Conservation (phyloP, 371 early-diverging fungal species). For the Apophysomyces ossiformis region DNA sequence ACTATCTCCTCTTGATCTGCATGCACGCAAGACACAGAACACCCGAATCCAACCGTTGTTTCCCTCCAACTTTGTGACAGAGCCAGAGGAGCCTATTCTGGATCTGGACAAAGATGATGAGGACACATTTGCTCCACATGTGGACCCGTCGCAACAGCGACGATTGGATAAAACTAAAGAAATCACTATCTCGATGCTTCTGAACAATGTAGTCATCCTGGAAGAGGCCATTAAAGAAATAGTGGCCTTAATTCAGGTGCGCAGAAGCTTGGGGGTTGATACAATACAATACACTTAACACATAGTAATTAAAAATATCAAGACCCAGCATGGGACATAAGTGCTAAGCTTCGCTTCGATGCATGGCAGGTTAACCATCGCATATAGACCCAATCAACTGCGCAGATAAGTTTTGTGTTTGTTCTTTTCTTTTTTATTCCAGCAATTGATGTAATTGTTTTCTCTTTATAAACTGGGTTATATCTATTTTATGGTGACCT, state of each 20-base stretch:
- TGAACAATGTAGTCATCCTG: constrained; percentile 84
- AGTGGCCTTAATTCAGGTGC: constrained; percentile 78
- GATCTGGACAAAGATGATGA: constrained; percentile 36
- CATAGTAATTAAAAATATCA: too few relatives aligned
- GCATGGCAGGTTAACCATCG: too few relatives aligned
- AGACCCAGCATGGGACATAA: too few relatives aligned
- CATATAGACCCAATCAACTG: too few relatives aligned
- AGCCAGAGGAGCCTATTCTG: constrained; percentile 29
- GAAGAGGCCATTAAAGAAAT: constrained; percentile 89
- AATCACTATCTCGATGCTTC: constrained; percentile 60
- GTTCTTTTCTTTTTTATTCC: too few relatives aligned
- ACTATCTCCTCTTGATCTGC: constrained; percentile 24
- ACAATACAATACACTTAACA: constrained; percentile 38
- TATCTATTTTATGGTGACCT: constrained; percentile 5
- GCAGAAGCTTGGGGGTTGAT: constrained; percentile 74
- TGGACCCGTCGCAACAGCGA: constrained; percentile 29
- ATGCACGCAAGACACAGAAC: constrained; percentile 37
- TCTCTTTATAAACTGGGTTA: too few relatives aligned
- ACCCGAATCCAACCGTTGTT: constrained; percentile 57
- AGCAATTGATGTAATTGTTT: too few relatives aligned
- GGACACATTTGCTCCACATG: constrained; percentile 28
- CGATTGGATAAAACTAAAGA: constrained; percentile 40
- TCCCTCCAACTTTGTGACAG: constrained; percentile 52
- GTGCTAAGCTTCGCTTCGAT: too few relatives aligned
- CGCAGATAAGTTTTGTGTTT: too few relatives aligned